These are phyloP conservation scores for Oenanthe sinensis DNA, from an alignment of 129 eudicot genomes.

Conservation along the genomic window DNA sequence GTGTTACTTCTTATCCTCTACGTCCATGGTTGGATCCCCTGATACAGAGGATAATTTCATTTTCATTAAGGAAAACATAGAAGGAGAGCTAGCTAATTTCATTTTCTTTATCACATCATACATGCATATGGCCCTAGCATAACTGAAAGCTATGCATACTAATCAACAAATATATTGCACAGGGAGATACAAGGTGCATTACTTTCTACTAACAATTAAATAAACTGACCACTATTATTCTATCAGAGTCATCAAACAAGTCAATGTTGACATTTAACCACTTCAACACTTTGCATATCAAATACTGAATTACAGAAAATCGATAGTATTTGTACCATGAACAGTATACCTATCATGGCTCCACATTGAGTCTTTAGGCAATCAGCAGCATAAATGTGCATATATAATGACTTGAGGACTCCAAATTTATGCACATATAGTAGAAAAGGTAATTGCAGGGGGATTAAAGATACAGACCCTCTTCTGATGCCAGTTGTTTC, in stretches of 20 bases:
- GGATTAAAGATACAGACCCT: constrained; percentile 29
- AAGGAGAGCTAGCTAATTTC: neutral
- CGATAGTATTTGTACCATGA: neutral
- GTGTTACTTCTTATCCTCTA: neutral
- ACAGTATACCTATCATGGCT: neutral
- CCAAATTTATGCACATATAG: neutral
- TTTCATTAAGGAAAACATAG: neutral
- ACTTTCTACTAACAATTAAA: neutral
- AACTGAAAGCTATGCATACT: neutral
- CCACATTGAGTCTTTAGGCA: neutral
- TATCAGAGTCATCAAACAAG: neutral
- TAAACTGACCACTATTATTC: neutral
- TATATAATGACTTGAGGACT: neutral
- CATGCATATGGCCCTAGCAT: too few species aligned
- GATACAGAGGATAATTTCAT: too few species aligned
- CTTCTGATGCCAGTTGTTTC: constrained; percentile 84
- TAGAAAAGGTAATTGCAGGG: neutral
- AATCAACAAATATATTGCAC: neutral
- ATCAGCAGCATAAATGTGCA: neutral
- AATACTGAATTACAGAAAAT: neutral
- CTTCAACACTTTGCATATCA: neutral
- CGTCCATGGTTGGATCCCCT: neutral
- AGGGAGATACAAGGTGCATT: neutral
- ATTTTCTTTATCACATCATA: neutral
- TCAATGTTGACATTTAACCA: neutral